Percentiles rank a stretch among this genome's conserved stretches.
Evolutionary conservation across 148 eudicot genomes (phyloP).

Genomic region (Diospyros kaki): DNA sequence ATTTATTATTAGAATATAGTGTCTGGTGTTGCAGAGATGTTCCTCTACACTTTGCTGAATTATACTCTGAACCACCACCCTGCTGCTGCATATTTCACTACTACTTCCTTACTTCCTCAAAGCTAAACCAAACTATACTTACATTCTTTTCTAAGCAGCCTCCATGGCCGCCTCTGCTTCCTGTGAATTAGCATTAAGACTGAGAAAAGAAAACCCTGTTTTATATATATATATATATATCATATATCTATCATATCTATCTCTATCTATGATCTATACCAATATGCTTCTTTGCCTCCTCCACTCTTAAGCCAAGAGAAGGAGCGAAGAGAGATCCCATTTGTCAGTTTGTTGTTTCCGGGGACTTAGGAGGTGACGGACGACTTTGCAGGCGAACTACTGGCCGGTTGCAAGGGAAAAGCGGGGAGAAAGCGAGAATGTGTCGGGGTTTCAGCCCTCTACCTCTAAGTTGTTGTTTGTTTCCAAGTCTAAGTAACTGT

Average conservation of each 20-base stretch:
- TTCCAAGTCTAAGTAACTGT: slow-evolving; percentile 17
- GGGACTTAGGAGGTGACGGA: neutral
- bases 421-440: neutral
- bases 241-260: too few species aligned
- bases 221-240: neutral
- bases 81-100: slow-evolving; percentile 2
- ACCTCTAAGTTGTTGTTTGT: slow-evolving; percentile 8
- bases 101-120: slow-evolving; percentile 7
- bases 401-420: neutral
- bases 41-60: neutral
- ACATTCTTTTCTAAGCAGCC: slow-evolving; percentile 8
- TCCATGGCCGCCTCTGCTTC: neutral
- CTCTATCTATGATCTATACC: neutral
- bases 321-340: neutral
- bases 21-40: slow-evolving; percentile 1
- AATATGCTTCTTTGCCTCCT: slow-evolving; percentile 10
- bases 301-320: neutral
- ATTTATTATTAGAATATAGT: neutral
- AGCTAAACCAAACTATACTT: slow-evolving; percentile 5
- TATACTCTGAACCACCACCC: neutral
- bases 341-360: neutral
- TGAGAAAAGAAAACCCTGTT: neutral
- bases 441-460: slow-evolving; percentile 5
- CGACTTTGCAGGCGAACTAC: neutral
- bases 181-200: neutral